These are phyloP conservation scores for Dioszegia aurantiaca DNA, from an alignment of 768 basidiomycete genomes.

Conservation along the genomic window DNA sequence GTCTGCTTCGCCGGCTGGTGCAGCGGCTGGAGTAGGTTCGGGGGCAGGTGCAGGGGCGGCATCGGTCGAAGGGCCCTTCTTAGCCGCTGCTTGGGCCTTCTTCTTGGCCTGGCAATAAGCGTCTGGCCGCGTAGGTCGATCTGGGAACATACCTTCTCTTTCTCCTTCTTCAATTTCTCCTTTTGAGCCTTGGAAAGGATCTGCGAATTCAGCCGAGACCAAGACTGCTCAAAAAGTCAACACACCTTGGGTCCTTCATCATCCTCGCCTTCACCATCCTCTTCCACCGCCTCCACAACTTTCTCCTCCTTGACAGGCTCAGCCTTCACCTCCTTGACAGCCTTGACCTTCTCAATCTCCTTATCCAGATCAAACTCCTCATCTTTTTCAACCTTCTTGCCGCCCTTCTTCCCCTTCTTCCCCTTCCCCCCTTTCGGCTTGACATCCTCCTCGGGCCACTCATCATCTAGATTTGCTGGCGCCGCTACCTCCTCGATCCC, in stretches of 20 bases:
- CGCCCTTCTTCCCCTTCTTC: slow-evolving; percentile 36
- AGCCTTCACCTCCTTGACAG: slow-evolving; percentile 53
- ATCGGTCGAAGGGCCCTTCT: slow-evolving; percentile 56
- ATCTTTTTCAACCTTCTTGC: slow-evolving; percentile 14
- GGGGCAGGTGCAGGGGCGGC: slow-evolving; percentile 18
- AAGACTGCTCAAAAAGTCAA: no score
- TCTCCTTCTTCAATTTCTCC: slow-evolving; percentile 92
- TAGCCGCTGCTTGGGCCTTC: slow-evolving; percentile 86
- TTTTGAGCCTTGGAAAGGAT: slow-evolving; percentile 92
- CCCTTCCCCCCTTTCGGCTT: slow-evolving; percentile 50
- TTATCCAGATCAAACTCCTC: slow-evolving; percentile 4
- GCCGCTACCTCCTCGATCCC: slow-evolving; percentile 38
- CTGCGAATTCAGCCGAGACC: no score
- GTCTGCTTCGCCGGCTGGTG: slow-evolving; percentile 61
- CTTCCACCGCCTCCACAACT: slow-evolving; percentile 10
- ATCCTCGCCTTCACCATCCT: slow-evolving; percentile 33
- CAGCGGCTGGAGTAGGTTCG: slow-evolving; percentile 40
- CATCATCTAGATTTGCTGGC: slow-evolving; percentile 57
- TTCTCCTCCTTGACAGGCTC: slow-evolving; percentile 54
- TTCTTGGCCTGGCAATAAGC: slow-evolving; percentile 77
- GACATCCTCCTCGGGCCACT: slow-evolving; percentile 70
- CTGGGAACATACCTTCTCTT: slow-evolving; percentile 69
- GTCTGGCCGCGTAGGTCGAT: background rate
- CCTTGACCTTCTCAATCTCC: slow-evolving; percentile 10
- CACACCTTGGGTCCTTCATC: slow-evolving; percentile 57